Conservation (phyloP, 495 filamentous ascomycete genomes). For the Penicillium subrubescens region DNA sequence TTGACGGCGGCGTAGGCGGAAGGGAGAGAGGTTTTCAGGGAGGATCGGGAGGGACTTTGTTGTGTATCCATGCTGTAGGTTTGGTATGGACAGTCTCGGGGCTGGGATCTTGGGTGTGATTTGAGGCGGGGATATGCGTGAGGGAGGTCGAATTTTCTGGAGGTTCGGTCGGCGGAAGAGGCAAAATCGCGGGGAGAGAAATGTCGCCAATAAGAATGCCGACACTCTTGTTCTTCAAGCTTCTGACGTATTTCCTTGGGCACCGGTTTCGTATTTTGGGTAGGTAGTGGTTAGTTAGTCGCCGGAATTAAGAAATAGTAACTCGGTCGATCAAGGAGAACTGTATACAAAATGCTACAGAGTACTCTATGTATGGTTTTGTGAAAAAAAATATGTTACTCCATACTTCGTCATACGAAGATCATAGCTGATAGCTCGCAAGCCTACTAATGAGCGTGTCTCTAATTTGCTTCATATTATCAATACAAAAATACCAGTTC, state of each 20-base stretch:
- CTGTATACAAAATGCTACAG: not conserved
- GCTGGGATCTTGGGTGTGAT: not conserved
- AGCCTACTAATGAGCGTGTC: too few relatives aligned
- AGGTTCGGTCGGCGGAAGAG: conserved; percentile 13
- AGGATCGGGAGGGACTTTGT: conserved; percentile 44
- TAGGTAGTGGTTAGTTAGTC: too few relatives aligned
- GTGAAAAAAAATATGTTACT: not conserved
- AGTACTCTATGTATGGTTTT: not conserved
- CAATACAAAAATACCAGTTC: not conserved
- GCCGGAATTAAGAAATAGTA: not conserved
- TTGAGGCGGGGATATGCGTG: not conserved
- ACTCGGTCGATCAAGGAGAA: not conserved
- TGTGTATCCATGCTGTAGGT: conserved; percentile 18
- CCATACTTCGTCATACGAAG: too few relatives aligned
- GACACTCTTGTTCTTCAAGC: conserved; percentile 6
- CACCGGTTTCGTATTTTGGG: not conserved
- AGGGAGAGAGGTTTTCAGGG: conserved; percentile 57
- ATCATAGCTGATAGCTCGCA: too few relatives aligned
- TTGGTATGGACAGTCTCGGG: not conserved
- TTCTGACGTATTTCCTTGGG: conserved; percentile 22
- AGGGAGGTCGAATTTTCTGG: conserved; percentile 2
- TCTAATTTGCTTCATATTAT: too few relatives aligned
- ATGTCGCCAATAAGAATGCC: conserved; percentile 22
- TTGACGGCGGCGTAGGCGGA: conserved; percentile 40
- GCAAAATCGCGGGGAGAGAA: conserved; percentile 16